Evolutionary conservation across 2,329 filamentous ascomycete species (phyloP), one percentile per base, ranked within the genome.

Genomic region (Monosporascus ibericus): DNA sequence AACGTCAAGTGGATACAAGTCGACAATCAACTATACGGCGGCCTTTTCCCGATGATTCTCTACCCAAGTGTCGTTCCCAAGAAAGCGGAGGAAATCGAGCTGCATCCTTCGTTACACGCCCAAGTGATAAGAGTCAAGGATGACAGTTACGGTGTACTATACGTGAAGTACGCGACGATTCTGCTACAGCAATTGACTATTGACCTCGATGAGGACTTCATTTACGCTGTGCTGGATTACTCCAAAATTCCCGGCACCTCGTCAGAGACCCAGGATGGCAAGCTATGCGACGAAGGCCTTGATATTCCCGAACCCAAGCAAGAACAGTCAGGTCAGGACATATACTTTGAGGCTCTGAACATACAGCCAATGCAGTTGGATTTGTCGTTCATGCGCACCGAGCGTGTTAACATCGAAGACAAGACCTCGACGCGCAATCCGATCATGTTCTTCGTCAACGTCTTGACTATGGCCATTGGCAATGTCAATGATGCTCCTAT

Each of bases 1-100:
- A 89, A 90, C 0, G 87, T 97, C 67, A 97, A 99, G 70, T 99
- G 95, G 95, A 94, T 99, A 27, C 94, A 99, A 70, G 89, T 99
- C 61, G 94, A 99, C 71, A 99, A 99, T 63, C 94, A 99, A 70
- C 82, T 99, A 15, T 99, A 99, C 64, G 95, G 95, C 27, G 94
- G 95, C 25, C 92, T 99, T 61, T 99, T 99, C 78, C 94, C 94
- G 0, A 95, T 99, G 73, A 84, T 99, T 30, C 78, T 99, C 52
- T 99, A 99, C 68, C 94, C 94, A 6, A 96, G 92, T 71, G 94
- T 99, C 9, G 94, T 99, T 17, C 92, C 94, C 0, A 97, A 97
- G 78, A 94, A 91, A 58, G 91, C 90, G 37, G 92, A 94, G 65
- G 94, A 99, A 70, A 94, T 96, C 67, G 94, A 97, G 58, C 87